These are phyloP conservation scores for Chlorella sp. DNA, from an alignment of 139 green algal species.

Conservation along the genomic window DNA sequence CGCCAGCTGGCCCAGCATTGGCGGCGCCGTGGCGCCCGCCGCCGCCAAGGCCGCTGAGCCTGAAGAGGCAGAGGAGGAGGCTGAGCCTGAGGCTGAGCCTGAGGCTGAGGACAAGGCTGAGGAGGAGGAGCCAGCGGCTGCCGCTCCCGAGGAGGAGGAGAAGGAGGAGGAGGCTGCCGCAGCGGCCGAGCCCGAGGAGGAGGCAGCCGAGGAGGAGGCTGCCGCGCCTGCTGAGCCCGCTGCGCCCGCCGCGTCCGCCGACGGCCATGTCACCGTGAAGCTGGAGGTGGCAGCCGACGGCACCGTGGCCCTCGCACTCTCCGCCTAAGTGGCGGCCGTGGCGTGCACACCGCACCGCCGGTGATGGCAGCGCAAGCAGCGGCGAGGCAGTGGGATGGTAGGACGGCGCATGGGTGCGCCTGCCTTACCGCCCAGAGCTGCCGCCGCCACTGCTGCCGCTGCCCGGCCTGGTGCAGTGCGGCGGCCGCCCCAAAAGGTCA, in stretches of 20 bases:
- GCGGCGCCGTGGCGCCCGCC: conserved; percentile 3
- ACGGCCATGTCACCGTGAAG: conserved; percentile 14
- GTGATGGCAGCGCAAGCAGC: not conserved
- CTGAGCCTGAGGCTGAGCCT: not conserved
- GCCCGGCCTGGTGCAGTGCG: too few species aligned
- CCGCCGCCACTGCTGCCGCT: too few species aligned
- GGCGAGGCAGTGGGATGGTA: not conserved
- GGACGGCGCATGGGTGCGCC: not conserved
- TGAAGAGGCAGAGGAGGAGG: conserved; percentile 23
- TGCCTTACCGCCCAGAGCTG: not conserved
- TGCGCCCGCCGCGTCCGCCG: not conserved
- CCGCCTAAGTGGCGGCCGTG: not conserved
- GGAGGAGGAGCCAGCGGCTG: not conserved
- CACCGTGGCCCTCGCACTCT: conserved; percentile 16
- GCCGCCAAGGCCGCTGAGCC: conserved; percentile 16
- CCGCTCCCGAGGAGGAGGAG: not conserved
- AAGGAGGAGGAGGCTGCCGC: not conserved
- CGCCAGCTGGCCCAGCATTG: conserved; percentile 47
- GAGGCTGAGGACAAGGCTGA: not conserved
- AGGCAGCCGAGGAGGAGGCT: not conserved
- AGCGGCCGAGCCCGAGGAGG: too few species aligned
- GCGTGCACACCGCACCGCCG: not conserved
- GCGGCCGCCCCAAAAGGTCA: conserved; percentile 9
- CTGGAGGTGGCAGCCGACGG: conserved; percentile 30
- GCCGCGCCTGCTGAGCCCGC: not conserved